A percentile compares a stretch with the other conserved stretches of the same genome.
Evolutionary conservation across 805 yeast genomes (phyloP).

Genomic region (Zygotorulaspora danielsina): DNA sequence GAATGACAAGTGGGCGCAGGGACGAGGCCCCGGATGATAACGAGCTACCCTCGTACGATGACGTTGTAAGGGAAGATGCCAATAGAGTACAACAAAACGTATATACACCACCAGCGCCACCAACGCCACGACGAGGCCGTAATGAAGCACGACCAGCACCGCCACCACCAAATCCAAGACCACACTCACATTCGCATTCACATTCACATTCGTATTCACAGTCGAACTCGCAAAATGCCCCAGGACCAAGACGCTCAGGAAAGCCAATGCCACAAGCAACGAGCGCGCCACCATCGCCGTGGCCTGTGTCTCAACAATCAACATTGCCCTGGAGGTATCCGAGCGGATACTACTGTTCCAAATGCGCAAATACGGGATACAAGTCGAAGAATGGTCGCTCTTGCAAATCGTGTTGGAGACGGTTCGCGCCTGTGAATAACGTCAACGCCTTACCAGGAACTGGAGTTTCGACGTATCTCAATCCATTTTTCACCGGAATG

Average conservation of each 20-base stretch:
- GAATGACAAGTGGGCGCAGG: not conserved
- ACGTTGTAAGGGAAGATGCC: conserved; percentile 33
- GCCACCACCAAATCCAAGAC: conserved; percentile 12
- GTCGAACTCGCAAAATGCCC: too few relatives aligned
- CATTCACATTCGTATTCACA: too few relatives aligned
- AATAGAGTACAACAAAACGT: conserved; percentile 3
- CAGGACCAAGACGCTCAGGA: not conserved
- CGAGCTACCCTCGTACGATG: conserved; percentile 45
- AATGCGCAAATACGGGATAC: conserved; percentile 72
- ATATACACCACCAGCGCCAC: conserved; percentile 3
- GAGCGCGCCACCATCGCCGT: conserved; percentile 1
- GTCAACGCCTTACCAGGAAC: conserved; percentile 24
- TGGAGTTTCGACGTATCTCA: conserved; percentile 8
- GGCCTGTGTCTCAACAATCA: conserved; percentile 7
- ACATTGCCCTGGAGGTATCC: conserved; percentile 67
- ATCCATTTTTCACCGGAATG: too few relatives aligned
- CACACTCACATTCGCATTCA: conserved; percentile 11
- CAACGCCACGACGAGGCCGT: conserved; percentile 16
- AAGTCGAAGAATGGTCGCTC: conserved; percentile 54
- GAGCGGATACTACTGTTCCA: conserved; percentile 51
- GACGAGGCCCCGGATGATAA: conserved; percentile 10
- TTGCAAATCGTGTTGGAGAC: conserved; percentile 68
- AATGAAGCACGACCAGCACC: conserved; percentile 17
- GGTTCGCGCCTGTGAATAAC: conserved; percentile 45
- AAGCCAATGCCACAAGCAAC: not conserved